Percentiles rank a stretch among this genome's conserved stretches.
Conservation (phyloP, 257 asterid genomes). For the Mitragyna speciosa region DNA sequence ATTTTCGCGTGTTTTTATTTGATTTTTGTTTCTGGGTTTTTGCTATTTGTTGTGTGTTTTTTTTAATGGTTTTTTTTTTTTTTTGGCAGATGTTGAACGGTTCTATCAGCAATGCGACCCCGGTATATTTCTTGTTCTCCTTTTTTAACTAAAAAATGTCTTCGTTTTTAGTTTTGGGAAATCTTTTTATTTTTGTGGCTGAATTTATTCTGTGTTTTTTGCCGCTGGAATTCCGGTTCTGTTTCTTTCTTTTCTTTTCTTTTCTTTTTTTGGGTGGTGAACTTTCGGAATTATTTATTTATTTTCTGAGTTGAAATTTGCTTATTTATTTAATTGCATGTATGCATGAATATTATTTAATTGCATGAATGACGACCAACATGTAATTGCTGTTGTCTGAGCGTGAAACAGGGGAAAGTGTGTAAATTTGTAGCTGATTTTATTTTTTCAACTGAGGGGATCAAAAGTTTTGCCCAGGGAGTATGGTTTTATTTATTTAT, state of each 20-base stretch:
- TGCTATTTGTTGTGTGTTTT: conserved; percentile 1
- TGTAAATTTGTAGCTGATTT: not conserved
- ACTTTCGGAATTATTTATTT: not conserved
- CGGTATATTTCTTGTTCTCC: conserved; percentile 19
- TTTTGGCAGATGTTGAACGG: conserved; percentile 31
- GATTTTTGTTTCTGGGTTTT: not conserved
- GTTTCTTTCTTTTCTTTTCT: too few relatives aligned
- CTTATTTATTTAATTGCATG: not conserved
- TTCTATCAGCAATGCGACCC: conserved; percentile 43
- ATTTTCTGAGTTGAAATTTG: not conserved
- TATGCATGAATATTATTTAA: not conserved
- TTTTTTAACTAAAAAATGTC: not conserved
- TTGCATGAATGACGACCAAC: not conserved
- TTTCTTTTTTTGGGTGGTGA: not conserved
- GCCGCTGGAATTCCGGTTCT: not conserved
- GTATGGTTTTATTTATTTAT: not conserved
- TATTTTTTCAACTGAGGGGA: not conserved
- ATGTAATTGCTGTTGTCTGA: not conserved
- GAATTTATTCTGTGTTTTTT: not conserved
- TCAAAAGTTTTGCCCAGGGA: not conserved
- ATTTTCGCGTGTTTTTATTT: not conserved
- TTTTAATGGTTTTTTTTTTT: conserved; percentile 2
- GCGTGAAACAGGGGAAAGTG: not conserved
- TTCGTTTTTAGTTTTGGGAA: not conserved
- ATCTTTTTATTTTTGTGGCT: not conserved